phyloP scores from a whole-genome alignment of 1,139 yeast species.

The Kurtzmaniella quercitrusa region DNA sequence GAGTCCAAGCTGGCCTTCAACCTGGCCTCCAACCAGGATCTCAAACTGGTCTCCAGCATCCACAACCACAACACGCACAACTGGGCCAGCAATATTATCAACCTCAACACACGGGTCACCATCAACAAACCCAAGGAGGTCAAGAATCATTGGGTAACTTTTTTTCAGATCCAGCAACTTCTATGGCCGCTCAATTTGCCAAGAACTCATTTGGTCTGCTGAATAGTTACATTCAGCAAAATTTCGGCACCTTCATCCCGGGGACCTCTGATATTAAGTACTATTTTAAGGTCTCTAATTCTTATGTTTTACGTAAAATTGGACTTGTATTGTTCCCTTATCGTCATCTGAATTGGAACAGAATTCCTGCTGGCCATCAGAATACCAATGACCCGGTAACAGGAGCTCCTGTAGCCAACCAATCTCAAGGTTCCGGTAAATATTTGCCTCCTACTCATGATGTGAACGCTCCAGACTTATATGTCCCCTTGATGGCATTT shows the following conservation, averaged over 20 bases:
- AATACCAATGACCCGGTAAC: slow-evolving; percentile 20
- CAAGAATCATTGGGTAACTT: slow-evolving; percentile 28
- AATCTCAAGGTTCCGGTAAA: slow-evolving; percentile 32
- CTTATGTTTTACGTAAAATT: slow-evolving; percentile 75
- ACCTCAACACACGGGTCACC: slow-evolving; percentile 10
- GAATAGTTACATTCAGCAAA: slow-evolving; percentile 72
- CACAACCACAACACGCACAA: slow-evolving; percentile 12
- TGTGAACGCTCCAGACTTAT: slow-evolving; percentile 92
- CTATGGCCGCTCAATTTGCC: slow-evolving; percentile 87
- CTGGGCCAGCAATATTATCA: slow-evolving; percentile 13
- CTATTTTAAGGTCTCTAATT: slow-evolving; percentile 89
- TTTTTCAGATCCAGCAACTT: slow-evolving; percentile 75
- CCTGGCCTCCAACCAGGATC: slow-evolving; percentile 16
- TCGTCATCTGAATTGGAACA: slow-evolving; percentile 73
- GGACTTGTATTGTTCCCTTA: slow-evolving; percentile 80
- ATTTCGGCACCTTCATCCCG: slow-evolving; percentile 53
- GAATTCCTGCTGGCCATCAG: slow-evolving; percentile 37
- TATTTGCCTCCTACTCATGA: slow-evolving; percentile 78
- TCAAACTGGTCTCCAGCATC: slow-evolving; percentile 34
- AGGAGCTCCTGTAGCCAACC: slow-evolving; percentile 22
- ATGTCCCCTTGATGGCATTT: slow-evolving; percentile 91
- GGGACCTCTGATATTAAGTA: slow-evolving; percentile 59
- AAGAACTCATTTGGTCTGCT: slow-evolving; percentile 71
- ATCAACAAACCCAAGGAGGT: slow-evolving; percentile 7
- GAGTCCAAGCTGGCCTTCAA: slow-evolving; percentile 11